Base-by-base conservation (phyloP, 1,284 basidiomycete genomes). In the Cryptococcus sp. region DNA sequence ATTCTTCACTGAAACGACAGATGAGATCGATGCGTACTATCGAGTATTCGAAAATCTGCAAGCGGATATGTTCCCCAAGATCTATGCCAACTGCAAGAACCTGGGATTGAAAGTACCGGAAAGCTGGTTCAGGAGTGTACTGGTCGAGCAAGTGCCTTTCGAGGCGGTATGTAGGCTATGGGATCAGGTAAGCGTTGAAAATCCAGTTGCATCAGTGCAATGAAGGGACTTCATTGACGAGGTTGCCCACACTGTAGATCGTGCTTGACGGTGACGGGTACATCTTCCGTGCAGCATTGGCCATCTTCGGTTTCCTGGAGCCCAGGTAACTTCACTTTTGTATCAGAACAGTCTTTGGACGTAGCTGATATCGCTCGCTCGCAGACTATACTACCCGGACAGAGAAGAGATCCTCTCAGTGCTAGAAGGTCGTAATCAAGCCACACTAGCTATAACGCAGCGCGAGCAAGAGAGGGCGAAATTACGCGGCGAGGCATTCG, bases 81-180 rank as follows among this genome's bases (percentile, higher is more conserved):
- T 93, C 66, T 95, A 91, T 77, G 93, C 93, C 78, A 95, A 95
- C 79, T 94, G 94, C 80, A 93, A 94, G 74, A 90, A 93, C 70
- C 88, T 76, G 0, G 73, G 76, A 5, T 50, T 77, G 22, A 64
- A 63, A 42, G 56, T 79, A 15, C 78, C 75, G 1, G 69, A 76
- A 47, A 73, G 75, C 7, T 96, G 92, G 89, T 77, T 97, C 47
- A 77, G 89, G 48, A 86, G 91, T 0, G 77, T 94, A 19, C 93
- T 94, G 75, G 81, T 94, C 23, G 85, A 93, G 68, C 91, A 94
- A 70, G 81, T 95, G 11, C 90, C 90, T 1, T 91, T 94, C 70
- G 91, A 93, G 68, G 87, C 89, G 3, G 91, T 88, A 61, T 89
- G 90, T 40, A 84, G 91, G 50, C 79, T 94, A 63, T 95, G 92